Evolutionary conservation across 83 land plant genomes (phyloP).

Genomic region (Picea mariana): DNA sequence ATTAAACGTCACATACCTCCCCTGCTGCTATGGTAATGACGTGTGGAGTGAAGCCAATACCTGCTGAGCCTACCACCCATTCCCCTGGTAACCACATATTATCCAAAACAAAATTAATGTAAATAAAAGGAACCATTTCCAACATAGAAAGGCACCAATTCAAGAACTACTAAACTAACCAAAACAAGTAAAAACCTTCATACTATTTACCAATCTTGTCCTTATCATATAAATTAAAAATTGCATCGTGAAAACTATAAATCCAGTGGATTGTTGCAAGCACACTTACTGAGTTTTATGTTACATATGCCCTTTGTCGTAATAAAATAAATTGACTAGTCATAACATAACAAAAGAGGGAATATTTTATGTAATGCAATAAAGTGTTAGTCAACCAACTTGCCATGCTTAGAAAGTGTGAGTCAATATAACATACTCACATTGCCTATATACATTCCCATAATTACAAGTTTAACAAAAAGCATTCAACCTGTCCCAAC

Average conservation of each 20-base stretch:
- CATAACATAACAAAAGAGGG: no score
- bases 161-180: neutral
- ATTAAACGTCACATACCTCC: slow-evolving; percentile 17
- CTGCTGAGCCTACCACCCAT: slow-evolving; percentile 31
- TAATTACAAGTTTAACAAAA: no score
- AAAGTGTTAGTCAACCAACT: no score
- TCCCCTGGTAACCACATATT: slow-evolving; percentile 9
- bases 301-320: neutral
- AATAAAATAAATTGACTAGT: no score
- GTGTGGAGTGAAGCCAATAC: slow-evolving; percentile 33
- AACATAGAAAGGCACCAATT: neutral
- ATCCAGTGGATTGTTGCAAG: neutral
- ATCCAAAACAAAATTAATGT: neutral
- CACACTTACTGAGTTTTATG: neutral
- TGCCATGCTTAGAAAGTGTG: no score
- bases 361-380: no score
- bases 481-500: no score
- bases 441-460: no score
- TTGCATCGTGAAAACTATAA: neutral
- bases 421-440: no score
- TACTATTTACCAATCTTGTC: neutral
- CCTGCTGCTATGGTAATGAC: slow-evolving; percentile 27
- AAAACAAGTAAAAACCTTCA: neutral
- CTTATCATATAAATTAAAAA: neutral
- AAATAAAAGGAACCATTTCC: neutral